phyloP scores from a whole-genome alignment of 1,139 yeast species.

The Yamadazyma aaseri region DNA sequence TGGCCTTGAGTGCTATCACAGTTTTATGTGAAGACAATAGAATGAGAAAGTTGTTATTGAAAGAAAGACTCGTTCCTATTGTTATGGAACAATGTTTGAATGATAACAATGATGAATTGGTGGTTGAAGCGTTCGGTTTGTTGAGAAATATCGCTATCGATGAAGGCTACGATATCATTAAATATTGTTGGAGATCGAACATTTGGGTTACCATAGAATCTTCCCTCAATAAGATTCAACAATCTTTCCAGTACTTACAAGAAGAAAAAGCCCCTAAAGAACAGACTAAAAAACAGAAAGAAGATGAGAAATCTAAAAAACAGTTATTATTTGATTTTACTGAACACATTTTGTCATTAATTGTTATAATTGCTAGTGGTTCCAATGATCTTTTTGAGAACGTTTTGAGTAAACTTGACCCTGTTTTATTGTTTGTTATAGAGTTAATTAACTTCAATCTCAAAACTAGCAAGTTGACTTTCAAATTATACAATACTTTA shows the following conservation, averaged over 20 bases:
- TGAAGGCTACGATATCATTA: conserved; percentile 85
- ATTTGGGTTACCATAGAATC: conserved; percentile 62
- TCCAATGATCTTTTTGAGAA: conserved; percentile 59
- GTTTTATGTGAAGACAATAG: conserved; percentile 67
- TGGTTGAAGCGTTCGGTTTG: conserved; percentile 77
- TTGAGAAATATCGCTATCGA: conserved; percentile 77
- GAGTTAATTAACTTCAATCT: conserved; percentile 37
- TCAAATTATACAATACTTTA: conserved; percentile 49
- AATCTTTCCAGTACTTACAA: conserved; percentile 45
- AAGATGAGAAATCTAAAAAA: conserved; percentile 40
- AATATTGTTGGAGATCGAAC: conserved; percentile 73
- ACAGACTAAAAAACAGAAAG: conserved; percentile 18
- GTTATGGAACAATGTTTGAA: conserved; percentile 64
- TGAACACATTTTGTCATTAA: conserved; percentile 71
- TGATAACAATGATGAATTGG: conserved; percentile 71
- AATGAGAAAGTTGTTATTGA: conserved; percentile 61
- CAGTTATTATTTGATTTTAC: conserved; percentile 60
- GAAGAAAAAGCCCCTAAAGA: conserved; percentile 21
- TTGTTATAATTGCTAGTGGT: conserved; percentile 65
- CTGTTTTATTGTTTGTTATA: conserved; percentile 40
- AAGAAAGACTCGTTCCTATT: conserved; percentile 65
- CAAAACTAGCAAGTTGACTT: conserved; percentile 28
- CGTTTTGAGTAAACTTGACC: conserved; percentile 45
- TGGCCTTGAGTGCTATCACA: conserved; percentile 75
- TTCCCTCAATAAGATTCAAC: conserved; percentile 49